Evolutionary conservation across 306 rosid species (phyloP), one percentile per base, ranked within the genome.

Genomic region (Sindora glabra): DNA sequence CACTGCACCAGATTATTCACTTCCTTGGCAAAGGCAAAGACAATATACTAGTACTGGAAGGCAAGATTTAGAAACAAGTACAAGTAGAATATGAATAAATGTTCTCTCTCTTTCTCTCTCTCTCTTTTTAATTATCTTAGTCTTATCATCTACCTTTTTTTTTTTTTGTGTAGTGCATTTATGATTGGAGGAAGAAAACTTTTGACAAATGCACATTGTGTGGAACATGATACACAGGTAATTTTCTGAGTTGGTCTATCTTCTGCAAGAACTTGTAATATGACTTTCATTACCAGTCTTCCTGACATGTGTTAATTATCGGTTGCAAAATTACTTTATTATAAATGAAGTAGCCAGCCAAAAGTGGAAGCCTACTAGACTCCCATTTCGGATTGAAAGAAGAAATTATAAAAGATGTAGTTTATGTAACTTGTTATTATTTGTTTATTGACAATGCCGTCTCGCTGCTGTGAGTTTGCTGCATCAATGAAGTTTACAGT

Each of bases 11-110:
- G 96, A 92, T 74, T 92, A 92, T 72, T 92, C 99, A 46, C 95
- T 92, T 75, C 99, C 99, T 45, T 92, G 96, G 99, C 96, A 92
- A 78, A 92, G 89, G 60, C 99, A 89, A 74, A 80, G 99, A 77
- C 99, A 89, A 70, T 89, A 6, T 74, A 80, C 99, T 44, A 89
- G 96, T 79, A 92, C 99, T 11, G 96, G 96, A 75, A 89, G 99
- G 99, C 76, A 85, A 78, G 85, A 46, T 68, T 69, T 78, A 64
- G 33, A 70, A 65, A 70, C 57, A 46, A 50, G 50, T 56, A 42
- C 47, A 37, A 15, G 39, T 39, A 48, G 50, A 51, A 58, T 52
- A 27, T 58, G 46, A 42, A 24, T 15, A 25, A 47, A n/a, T n/a
- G n/a, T n/a, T n/a, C n/a, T n/a, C n/a, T n/a, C n/a, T n/a, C n/a